These are phyloP conservation scores for Eimeria necatrix DNA, from an alignment of 169 alveolate genomes.

Conservation along the genomic window DNA sequence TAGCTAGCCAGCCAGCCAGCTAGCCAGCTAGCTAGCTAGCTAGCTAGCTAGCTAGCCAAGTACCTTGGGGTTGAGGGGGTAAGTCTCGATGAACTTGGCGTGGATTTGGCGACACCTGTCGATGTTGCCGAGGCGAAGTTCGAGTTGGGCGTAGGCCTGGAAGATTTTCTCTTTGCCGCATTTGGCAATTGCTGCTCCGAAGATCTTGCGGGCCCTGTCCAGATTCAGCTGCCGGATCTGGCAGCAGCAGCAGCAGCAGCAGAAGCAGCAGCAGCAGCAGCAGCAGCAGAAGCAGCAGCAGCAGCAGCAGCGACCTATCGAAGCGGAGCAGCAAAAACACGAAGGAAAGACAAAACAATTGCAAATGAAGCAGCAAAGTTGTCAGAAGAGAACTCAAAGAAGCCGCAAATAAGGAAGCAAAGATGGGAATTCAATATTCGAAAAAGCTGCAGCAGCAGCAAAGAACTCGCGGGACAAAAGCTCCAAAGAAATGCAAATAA, in stretches of 20 bases:
- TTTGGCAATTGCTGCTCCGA: slow-evolving; percentile 96
- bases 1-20: too few relatives aligned
- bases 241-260: too few relatives aligned
- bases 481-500: too few relatives aligned
- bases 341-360: background rate
- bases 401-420: background rate
- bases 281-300: too few relatives aligned
- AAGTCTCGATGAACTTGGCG: slow-evolving; percentile 94
- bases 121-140: slow-evolving; percentile 96
- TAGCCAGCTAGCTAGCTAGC: too few relatives aligned
- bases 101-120: slow-evolving; percentile 96
- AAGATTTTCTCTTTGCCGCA: slow-evolving; percentile 95
- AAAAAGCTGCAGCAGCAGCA: too few relatives aligned
- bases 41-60: too few relatives aligned
- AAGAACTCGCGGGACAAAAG: too few relatives aligned
- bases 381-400: background rate
- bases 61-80: slow-evolving; percentile 92
- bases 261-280: too few relatives aligned
- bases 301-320: background rate
- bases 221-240: slow-evolving; percentile 89
- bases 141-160: slow-evolving; percentile 95
- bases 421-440: too few relatives aligned
- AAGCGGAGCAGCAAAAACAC: background rate
- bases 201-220: slow-evolving; percentile 93
- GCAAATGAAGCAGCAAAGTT: background rate